Base-by-base conservation (phyloP, 352 stramenopile species). In the Phytophthora megakarya region DNA sequence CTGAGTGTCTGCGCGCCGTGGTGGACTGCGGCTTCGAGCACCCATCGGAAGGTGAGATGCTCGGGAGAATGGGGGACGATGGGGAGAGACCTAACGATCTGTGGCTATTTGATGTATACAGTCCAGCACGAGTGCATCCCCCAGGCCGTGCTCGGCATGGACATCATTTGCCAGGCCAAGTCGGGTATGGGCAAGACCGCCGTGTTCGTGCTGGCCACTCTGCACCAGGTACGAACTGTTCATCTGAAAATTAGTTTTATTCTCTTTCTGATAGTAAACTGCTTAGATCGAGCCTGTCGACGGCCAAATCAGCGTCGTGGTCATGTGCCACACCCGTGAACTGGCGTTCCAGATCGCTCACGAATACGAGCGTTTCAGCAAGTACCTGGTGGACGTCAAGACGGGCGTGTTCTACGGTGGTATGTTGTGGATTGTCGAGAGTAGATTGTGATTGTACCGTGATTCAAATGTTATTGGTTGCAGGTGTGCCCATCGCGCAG, bases 121-220 rank as follows among this genome's bases (percentile, higher is more conserved):
- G 96, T 98, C 51, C 96, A 98, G 79, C 97, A 99, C 75, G 97
- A 99, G 81, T 99, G 97, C 67, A 99, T 99, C 74, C 98, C 98
- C 22, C 97, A 99, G 76, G 97, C 98, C 35, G 95, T 99, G 49
- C 88, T 99, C n/a, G 98, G 98, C 45, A 99, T 99, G 88, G 98
- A 99, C 78, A 98, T 99, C 65, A 97, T 99, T 81, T 99, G 97
- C 82, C 98, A 99, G 79, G 98, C 98, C 60, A 99, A 99, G 89
- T 99, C 96, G 38, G 98, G 98, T 81, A 99, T 99, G 98, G 98
- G 98, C 65, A 99, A 99, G 86, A 99, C 98, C 0, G 98, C 98
- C 43, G 98, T 99, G 32, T 99, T 99, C 73, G 97, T 99, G 6
- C 80, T 99, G 44, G 96, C 98, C 18, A 99, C 97, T 3, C 85